These are phyloP conservation scores for Cladophialophora exuberans DNA, from an alignment of 2,329 filamentous ascomycete species.

Conservation along the genomic window DNA sequence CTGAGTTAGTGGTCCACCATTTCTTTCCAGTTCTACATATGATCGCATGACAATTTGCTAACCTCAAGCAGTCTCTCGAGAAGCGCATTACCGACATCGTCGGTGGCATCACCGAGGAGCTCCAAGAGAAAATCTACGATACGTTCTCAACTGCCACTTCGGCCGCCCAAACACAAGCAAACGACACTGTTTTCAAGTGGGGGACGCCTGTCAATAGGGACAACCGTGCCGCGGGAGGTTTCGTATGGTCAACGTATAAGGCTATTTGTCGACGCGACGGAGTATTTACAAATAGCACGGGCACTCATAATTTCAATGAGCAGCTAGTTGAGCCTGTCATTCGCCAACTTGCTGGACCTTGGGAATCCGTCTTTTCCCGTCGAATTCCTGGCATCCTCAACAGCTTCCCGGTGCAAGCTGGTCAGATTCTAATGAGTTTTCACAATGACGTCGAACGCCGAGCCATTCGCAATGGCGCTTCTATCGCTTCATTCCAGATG, in stretches of 20 bases:
- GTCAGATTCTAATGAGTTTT: conserved; percentile 13
- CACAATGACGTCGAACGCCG: conserved; percentile 44
- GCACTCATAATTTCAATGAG: conserved; percentile 40
- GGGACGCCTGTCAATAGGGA: conserved; percentile 39
- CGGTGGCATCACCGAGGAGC: background rate
- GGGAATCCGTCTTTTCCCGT: conserved; percentile 41
- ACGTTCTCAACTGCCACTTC: background rate
- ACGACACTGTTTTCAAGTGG: conserved; percentile 39
- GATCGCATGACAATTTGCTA: background rate
- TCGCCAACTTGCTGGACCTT: conserved; percentile 42
- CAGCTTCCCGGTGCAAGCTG: conserved; percentile 36
- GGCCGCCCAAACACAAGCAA: background rate
- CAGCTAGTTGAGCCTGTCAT: conserved; percentile 35
- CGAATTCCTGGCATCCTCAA: conserved; percentile 19
- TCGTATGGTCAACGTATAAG: conserved; percentile 59
- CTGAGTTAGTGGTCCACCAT: background rate
- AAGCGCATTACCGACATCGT: background rate
- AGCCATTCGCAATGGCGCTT: conserved; percentile 43
- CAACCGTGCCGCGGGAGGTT: conserved; percentile 48
- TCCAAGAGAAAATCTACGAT: background rate
- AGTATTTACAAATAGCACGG: conserved; percentile 45
- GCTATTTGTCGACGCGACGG: conserved; percentile 58
- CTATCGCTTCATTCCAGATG: conserved; percentile 36
- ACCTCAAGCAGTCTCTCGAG: background rate
- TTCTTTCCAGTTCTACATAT: background rate